Evolutionary conservation across 768 basidiomycete genomes (phyloP).

Genomic region (Symmetrospora coprosmae): DNA sequence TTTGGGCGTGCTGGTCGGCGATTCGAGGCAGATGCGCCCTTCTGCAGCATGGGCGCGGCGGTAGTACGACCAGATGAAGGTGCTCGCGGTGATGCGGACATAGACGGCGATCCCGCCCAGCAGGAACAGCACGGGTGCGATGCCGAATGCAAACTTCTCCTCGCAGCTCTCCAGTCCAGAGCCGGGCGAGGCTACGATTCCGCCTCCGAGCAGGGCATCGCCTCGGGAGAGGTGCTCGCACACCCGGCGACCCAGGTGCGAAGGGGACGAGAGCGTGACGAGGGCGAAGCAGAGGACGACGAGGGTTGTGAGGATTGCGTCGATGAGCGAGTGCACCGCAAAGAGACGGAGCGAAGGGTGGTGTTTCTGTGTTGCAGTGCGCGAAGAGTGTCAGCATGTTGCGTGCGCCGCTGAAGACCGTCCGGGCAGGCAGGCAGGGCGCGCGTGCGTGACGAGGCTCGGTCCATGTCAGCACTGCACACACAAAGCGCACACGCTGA

Average conservation of each 20-base stretch:
- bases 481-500: not conserved
- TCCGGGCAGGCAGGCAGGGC: not conserved
- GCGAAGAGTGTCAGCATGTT: not conserved
- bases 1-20: not conserved
- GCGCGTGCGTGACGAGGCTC: not conserved
- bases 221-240: slow-evolving; percentile 15
- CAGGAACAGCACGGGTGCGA: slow-evolving; percentile 8
- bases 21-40: slow-evolving; percentile 5
- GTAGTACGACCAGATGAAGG: slow-evolving; percentile 13
- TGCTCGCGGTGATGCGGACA: not conserved
- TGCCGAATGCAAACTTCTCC: slow-evolving; percentile 5
- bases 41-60: not conserved
- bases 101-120: slow-evolving; percentile 2
- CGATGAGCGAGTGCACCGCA: slow-evolving; percentile 19
- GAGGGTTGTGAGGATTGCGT: not conserved
- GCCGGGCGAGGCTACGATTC: slow-evolving; percentile 8
- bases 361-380: not conserved
- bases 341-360: slow-evolving; percentile 10
- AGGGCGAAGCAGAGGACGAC: not conserved
- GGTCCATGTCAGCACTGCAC: not conserved
- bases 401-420: not conserved
- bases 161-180: slow-evolving; percentile 10
- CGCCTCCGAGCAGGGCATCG: slow-evolving; percentile 6
- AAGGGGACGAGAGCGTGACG: not conserved
- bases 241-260: slow-evolving; percentile 7